Evolutionary conservation across 176 grass and related monocot species (phyloP), one percentile per base, ranked within the genome.

Genomic region (Rhynchospora tenuis): DNA sequence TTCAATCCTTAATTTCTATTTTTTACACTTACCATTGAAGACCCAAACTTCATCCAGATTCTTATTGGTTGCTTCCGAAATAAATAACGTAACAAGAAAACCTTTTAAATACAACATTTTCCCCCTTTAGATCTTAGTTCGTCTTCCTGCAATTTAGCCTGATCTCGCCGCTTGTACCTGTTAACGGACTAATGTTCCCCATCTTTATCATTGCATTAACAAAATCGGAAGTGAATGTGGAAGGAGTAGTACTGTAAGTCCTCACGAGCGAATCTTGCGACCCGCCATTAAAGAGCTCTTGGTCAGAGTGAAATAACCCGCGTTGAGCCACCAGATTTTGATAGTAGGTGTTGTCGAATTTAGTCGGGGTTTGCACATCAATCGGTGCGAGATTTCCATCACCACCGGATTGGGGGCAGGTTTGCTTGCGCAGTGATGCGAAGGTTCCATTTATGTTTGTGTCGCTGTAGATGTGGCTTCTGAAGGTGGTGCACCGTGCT

Each of bases 341-440:
- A 87, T 92, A 97, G 90, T 92, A 97, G 2, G 48, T 85, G 69
- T 92, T 97, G 90, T 92, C 94, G 89, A 97, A 97, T 9, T 19
- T 72, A n/a, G 86, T 81, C 48, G 90, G 72, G 3, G 88, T 97
- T 86, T 86, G 90, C 56, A 84, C 74, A 80, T 97, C 94, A 9
- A 97, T 82, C 44, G 90, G 92, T 56, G 90, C 92, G 5, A 92
- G 88, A 87, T 72, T 94, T 55, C 1, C 0, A 86, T 90, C 85
- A 20, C 92, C 90, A 24, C 85, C 88, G 0, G 86, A 81, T 26
- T 43, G 80, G 74, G 90, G 94, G 83, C 94, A 97, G 3, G 86
- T 97, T 82, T 29, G 62, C 87, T 81, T 86, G 31, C 92, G 90
- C 3, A 66, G 59, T 29, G 59, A 3, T 0, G 94, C 89, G 70